phyloP scores from a whole-genome alignment of 371 early-diverging fungal species.

The Mucor lusitanicus region DNA sequence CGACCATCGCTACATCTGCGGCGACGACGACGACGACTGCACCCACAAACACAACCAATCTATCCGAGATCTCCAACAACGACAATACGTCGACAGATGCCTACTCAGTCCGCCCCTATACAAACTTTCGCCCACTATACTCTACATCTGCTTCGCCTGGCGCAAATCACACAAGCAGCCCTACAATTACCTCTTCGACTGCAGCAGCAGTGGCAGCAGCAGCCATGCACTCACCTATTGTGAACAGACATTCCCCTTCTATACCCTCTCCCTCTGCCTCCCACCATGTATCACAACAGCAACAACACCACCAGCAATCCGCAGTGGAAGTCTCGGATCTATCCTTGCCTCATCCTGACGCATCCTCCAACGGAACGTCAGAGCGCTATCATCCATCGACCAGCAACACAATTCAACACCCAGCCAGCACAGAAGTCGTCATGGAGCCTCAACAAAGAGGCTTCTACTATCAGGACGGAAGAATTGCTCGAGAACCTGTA shows the following conservation, averaged over 20 bases:
- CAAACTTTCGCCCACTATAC: conserved; percentile 27
- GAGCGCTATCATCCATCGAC: not conserved
- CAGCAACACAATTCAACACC: conserved; percentile 1
- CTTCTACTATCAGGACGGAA: conserved; percentile 48
- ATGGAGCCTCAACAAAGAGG: conserved; percentile 50
- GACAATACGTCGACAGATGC: conserved; percentile 23
- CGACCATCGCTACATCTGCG: not conserved
- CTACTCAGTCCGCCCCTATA: conserved; percentile 36
- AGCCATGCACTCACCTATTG: not conserved
- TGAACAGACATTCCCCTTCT: not conserved
- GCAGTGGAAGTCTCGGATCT: not conserved
- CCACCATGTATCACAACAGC: not conserved
- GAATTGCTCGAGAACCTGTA: conserved; percentile 43
- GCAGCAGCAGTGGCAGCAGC: not conserved
- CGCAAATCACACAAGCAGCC: not conserved
- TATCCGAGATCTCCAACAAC: conserved; percentile 7
- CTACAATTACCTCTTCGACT: not conserved
- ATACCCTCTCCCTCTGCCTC: conserved; percentile 6
- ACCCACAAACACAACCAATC: not conserved
- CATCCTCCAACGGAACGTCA: not conserved
- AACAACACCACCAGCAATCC: not conserved
- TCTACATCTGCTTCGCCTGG: conserved; percentile 7
- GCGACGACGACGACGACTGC: not conserved
- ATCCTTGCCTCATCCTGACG: not conserved
- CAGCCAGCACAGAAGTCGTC: conserved; percentile 3